Conservation (phyloP, 2,329 filamentous ascomycete species). For the Sphaerulina populicola region DNA sequence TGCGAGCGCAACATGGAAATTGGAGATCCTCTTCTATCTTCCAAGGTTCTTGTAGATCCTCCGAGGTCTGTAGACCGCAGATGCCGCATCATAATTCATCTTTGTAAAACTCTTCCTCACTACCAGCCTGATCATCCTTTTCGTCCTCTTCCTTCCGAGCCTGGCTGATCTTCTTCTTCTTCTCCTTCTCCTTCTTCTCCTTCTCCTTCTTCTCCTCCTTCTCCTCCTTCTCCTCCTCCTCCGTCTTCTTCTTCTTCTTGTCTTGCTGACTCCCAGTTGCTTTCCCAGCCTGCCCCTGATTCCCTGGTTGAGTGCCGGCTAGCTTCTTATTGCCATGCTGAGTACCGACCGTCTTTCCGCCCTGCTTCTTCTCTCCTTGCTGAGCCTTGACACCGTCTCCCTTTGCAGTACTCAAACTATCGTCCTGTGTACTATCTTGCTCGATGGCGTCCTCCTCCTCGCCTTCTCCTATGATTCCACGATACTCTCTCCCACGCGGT, state of each 20-base stretch:
- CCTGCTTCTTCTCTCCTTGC: conserved; percentile 13
- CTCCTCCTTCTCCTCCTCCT: conserved; percentile 6
- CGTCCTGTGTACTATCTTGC: conserved; percentile 25
- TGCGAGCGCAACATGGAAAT: no score
- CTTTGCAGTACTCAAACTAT: conserved; percentile 3
- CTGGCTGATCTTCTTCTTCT: conserved; percentile 4
- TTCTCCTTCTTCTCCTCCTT: neutral
- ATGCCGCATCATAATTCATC: conserved; percentile 12
- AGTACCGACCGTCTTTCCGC: neutral
- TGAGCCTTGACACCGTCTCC: conserved; percentile 35
- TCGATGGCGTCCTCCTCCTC: conserved; percentile 33
- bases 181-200: conserved; percentile 1
- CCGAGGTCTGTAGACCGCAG: neutral
- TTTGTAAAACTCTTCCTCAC: conserved; percentile 26
- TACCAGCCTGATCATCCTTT: conserved; percentile 12
- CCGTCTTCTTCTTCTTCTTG: neutral
- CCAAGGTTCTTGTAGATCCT: no score
- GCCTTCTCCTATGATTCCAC: conserved; percentile 58
- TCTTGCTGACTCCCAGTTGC: neutral
- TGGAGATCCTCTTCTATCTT: no score
- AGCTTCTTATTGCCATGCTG: conserved; percentile 14
- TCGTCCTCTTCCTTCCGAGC: conserved; percentile 12
- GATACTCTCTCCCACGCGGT: conserved; percentile 56
- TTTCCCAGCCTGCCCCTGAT: conserved; percentile 11
- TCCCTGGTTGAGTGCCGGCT: neutral